Evolutionary conservation across 352 stramenopile genomes (phyloP).

Genomic region (Ophiocytium majus): DNA sequence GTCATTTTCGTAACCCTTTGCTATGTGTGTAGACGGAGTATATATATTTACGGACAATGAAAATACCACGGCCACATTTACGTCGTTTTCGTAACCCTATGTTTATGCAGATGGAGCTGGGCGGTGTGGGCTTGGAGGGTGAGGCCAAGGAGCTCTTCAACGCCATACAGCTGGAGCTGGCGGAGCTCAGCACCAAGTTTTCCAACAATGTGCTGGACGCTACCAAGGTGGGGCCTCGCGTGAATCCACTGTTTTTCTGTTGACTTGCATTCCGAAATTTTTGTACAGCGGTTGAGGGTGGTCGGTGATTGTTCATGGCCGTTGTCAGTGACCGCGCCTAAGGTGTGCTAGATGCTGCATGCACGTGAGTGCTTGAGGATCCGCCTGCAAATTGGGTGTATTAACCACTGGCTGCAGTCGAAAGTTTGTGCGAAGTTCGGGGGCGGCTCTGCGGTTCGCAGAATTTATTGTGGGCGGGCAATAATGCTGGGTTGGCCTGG

Average conservation of each 20-base stretch:
- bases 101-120: conserved; percentile 85
- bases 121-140: conserved; percentile 85
- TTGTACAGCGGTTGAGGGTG: neutral
- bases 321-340: too few relatives aligned
- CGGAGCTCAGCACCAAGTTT: conserved; percentile 89
- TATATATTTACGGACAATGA: too few relatives aligned
- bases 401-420: too few relatives aligned
- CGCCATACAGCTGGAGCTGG: conserved; percentile 84
- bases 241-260: neutral
- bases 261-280: neutral
- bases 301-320: neutral
- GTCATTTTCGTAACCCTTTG: too few relatives aligned
- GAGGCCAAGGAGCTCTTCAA: conserved; percentile 83
- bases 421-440: too few relatives aligned
- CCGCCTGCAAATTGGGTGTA: neutral
- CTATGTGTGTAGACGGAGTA: too few relatives aligned
- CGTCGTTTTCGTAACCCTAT: too few relatives aligned
- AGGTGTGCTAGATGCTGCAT: neutral
- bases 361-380: neutral
- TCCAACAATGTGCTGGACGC: conserved; percentile 94
- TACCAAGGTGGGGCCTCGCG: conserved; percentile 70
- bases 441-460: neutral
- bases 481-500: neutral
- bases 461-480: neutral
- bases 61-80: too few relatives aligned